Evolutionary conservation across 306 rosid species (phyloP), one percentile per base, ranked within the genome.

Genomic region (Biancaea sappan): DNA sequence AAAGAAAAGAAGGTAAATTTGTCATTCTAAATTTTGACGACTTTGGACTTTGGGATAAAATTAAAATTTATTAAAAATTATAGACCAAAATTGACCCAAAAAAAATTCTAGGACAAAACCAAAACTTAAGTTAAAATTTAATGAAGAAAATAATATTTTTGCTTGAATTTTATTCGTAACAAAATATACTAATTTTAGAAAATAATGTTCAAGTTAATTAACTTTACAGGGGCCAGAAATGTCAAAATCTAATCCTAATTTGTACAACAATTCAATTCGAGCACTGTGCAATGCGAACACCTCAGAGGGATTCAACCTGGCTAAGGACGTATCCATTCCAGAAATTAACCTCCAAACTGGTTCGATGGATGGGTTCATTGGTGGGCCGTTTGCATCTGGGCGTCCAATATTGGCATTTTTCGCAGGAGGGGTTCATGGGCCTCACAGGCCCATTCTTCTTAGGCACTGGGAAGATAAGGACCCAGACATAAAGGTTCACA

Each of bases 251-350:
- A 47, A 73, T 62, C 91, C 89, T 15, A 0, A 80, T 79, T 74
- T 92, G 3, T 59, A 70, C 75, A 86, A 82, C 51, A 90, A 94
- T 62, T 87, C 96, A 0, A 90, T 94, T 16, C 84, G 92, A 0
- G 97, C 79, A 4, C 72, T 92, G 2, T 92, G 99, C 76, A 94
- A 94, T 57, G 99, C 97, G 1, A 94, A 94, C 77, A 92, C 96
- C 25, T 92, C 96, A 0, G 96, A 94, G 69, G 90, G 89, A 44
- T 94, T 94, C 81, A 75, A 90, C 79, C 96, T 89, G 2, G 37
- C 84, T 3, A 92, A 86, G 83, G 99, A 92, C 54, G 97, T 85
- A 2, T 90, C 99, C 0, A 87, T 94, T 72, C 97, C 99, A 0
- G 97, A 94, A 71, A 84, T 94, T 43, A 91, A 90, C 77, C 96